A percentile compares a stretch with the other conserved stretches of the same genome.
phyloP scores from a whole-genome alignment of 2,329 filamentous ascomycete species.

The Coleophoma cylindrospora region DNA sequence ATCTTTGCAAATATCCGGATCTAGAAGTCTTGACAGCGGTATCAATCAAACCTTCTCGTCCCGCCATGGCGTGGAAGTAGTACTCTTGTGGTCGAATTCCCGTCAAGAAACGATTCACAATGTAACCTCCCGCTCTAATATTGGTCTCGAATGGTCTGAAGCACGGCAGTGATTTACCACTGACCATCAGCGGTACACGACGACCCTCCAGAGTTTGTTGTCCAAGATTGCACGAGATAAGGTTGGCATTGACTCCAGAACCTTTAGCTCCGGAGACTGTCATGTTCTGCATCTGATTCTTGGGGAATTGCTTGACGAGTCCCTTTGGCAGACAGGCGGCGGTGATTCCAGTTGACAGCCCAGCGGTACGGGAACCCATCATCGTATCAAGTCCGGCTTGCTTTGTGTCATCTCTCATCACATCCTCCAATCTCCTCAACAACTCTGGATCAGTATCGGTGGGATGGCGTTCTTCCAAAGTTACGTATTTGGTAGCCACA shows the following conservation, averaged over 20 bases:
- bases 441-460: constrained; percentile 67
- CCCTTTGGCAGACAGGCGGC: constrained; percentile 73
- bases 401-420: constrained; percentile 85
- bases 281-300: constrained; percentile 99
- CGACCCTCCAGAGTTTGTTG: constrained; percentile 95
- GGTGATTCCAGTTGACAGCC: constrained; percentile 76
- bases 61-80: constrained; percentile 99
- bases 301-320: constrained; percentile 86
- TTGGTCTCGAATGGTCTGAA: constrained; percentile 91
- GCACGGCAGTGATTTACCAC: constrained; percentile 90
- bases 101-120: constrained; percentile 94
- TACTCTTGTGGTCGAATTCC: constrained; percentile 97
- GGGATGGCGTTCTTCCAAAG: constrained; percentile 60
- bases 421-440: constrained; percentile 75
- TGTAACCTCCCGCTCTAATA: constrained; percentile 85
- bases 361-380: constrained; percentile 65
- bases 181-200: constrained; percentile 94
- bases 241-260: constrained; percentile 85
- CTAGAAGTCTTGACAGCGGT: constrained; percentile 97
- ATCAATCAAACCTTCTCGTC: constrained; percentile 96
- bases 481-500: constrained; percentile 85
- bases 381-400: constrained; percentile 86
- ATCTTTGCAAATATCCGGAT: constrained; percentile 93
- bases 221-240: constrained; percentile 95
- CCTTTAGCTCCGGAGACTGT: constrained; percentile 96